phyloP scores from a whole-genome alignment of 2,329 filamentous ascomycete genomes.

The Aspergillus japonicus region DNA sequence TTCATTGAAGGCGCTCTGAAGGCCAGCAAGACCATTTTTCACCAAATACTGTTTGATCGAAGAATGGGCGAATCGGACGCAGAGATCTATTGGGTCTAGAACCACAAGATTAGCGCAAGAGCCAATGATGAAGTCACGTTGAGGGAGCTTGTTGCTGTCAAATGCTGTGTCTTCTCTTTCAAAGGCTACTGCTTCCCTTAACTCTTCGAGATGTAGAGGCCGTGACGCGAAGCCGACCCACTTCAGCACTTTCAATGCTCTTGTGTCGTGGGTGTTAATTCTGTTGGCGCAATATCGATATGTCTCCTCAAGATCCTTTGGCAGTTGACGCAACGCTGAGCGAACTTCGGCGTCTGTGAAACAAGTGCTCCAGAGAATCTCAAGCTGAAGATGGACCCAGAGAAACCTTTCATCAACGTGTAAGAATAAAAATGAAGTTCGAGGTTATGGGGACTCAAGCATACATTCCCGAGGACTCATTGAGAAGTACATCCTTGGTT shows the following conservation, averaged over 20 bases:
- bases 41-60: constrained; percentile 22
- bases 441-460: not conserved
- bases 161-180: constrained; percentile 15
- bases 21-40: constrained; percentile 5
- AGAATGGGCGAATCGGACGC: constrained; percentile 22
- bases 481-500: not conserved
- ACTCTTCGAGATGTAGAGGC: not conserved
- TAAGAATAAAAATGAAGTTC: not conserved
- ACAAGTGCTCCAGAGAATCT: constrained; percentile 1
- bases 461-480: constrained; percentile 3
- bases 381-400: constrained; percentile 2
- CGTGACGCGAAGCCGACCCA: not conserved
- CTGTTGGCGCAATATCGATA: not conserved
- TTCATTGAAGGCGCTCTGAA: constrained; percentile 1
- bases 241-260: not conserved
- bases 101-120: constrained; percentile 24
- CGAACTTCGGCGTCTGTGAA: not conserved
- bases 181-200: constrained; percentile 3
- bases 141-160: constrained; percentile 16
- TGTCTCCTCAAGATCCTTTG: constrained; percentile 2
- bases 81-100: constrained; percentile 15
- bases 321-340: not conserved
- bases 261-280: not conserved
- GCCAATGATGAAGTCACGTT: constrained; percentile 16
- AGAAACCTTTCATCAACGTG: not conserved